phyloP scores from a whole-genome alignment of 805 yeast genomes.

The Zygosaccharomyces rouxii region DNA sequence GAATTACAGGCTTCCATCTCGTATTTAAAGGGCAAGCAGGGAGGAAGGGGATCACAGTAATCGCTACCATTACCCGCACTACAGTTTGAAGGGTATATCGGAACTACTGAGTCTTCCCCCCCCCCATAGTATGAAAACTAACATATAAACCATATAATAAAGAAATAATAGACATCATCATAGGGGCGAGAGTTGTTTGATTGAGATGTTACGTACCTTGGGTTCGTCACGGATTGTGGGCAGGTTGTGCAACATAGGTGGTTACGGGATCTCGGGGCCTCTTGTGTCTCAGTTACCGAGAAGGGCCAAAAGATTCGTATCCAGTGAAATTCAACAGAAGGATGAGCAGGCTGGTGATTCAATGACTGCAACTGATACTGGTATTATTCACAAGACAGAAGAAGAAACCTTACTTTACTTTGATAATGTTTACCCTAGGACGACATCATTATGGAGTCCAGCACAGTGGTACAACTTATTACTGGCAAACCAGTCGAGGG shows the following conservation, averaged over 20 bases:
- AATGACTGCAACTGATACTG: conserved; percentile 51
- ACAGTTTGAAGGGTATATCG: neutral
- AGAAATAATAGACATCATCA: neutral
- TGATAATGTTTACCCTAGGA: conserved; percentile 50
- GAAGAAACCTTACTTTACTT: conserved; percentile 52
- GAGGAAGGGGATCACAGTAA: conserved; percentile 2
- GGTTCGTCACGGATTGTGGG: neutral
- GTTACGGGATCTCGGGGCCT: neutral
- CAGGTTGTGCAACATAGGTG: neutral
- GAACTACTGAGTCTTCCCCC: neutral
- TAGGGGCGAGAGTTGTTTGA: neutral
- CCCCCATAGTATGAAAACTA: neutral
- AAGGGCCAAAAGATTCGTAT: conserved; percentile 28
- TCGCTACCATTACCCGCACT: neutral
- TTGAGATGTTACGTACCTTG: neutral
- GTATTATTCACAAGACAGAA: conserved; percentile 48
- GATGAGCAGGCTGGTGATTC: conserved; percentile 53
- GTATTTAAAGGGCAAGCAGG: conserved; percentile 4
- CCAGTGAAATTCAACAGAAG: conserved; percentile 40
- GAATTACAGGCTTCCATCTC: neutral
- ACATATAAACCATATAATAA: neutral
- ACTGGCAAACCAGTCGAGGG: conserved; percentile 35
- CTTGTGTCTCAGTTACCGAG: neutral
- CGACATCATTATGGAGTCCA: conserved; percentile 44
- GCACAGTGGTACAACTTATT: conserved; percentile 42